Base-by-base conservation (phyloP, 305 asterid genomes). In the Fraxinus dipetala region DNA sequence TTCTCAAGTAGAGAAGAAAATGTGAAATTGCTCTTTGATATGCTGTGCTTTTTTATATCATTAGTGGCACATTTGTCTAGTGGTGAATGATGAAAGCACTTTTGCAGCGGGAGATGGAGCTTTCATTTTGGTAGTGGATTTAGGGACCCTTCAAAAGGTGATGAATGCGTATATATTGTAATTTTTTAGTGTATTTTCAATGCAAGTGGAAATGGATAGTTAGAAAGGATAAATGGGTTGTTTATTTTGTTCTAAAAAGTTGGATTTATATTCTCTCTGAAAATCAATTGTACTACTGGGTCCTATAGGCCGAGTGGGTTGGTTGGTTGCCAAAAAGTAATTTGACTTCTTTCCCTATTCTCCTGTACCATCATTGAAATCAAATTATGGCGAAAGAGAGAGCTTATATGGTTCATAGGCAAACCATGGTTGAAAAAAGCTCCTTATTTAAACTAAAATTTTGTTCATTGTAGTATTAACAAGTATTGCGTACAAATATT, bases 71-170 rank as follows among this genome's bases (percentile, higher is more conserved):
- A 82, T 73, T 35, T 78, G 74, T 24, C 65, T 81, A 76, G 84
- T 91, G 88, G 91, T 86, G 86, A 84, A 88, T 93, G 92, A 89
- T 83, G 82, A 72, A 86, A 87, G 90, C 93, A 84, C 90, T 82
- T 89, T 82, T 87, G 26, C 80, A 73, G 90, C 85, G 86, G 90
- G 83, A 85, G n/a, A 80, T 61, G 75, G 75, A 69, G 75, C 40
- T 84, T 34, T 67, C 78, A 80, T 82, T 80, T 83, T 84, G 80
- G 80, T 86, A 85, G 93, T 93, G 95, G 94, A 82, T 45, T 85
- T 80, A 76, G 91, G 95, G 93, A 34, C 90, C 93, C 90, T 75
- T 63, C 9, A 14, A 83, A 73, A 85, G 89, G 80, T 2, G 85
- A 14, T 51, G 81, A 81, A 54, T 82, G 85, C 69, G 79, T 85